Base-by-base conservation (phyloP, 2,329 filamentous ascomycete genomes). In the Shiraia bambusicola region DNA sequence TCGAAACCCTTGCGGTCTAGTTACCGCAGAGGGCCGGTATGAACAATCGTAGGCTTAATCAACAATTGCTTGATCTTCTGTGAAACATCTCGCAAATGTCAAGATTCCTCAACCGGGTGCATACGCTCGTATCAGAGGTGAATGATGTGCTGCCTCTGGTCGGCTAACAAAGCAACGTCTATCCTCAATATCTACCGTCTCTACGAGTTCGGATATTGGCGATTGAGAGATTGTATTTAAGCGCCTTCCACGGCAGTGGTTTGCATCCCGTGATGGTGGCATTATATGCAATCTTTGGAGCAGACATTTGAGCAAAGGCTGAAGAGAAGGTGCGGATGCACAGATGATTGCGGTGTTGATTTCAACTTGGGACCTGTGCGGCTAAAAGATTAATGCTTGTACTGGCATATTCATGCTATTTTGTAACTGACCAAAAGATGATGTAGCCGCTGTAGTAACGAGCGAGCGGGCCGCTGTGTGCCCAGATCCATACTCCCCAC, bases 261-360 rank as follows among this genome's bases (percentile, higher is more conserved):
- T 56, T n/a, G 50, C 32, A 17, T 16, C 39, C 24, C 40, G 36
- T 4, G 41, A 42, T 22, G 40, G 32, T 2, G 34, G 41, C 8
- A 47, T 34, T n/a, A 44, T 29, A 9, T 37, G 34, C 2, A 58
- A 17, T 27, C 44, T 42, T 11, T 42, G 40, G 28, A 59, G 54
- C 11, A 52, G 28, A 15, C 39, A 37, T 28, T 49, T 47, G 38
- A 58, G 39, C 5, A 59, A 40, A 3, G 56, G 56, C 28, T 62
- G 56, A 1, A 60, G 41, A 9, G 52, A 58, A 12, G 58, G 58
- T 3, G 42, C 48, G 2, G 54, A 58, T 3, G 58, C 55, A 34
- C 53, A 59, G 6, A 59, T 49, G 8, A 62, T 60, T 1, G 52
- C 57, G 2, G 54, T 59, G 28, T 62, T 60, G 36, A 60, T 45